A percentile compares a stretch with the other conserved stretches of the same genome.
Conservation (phyloP, 805 yeast genomes). For the Hagleromyces aurorensis region DNA sequence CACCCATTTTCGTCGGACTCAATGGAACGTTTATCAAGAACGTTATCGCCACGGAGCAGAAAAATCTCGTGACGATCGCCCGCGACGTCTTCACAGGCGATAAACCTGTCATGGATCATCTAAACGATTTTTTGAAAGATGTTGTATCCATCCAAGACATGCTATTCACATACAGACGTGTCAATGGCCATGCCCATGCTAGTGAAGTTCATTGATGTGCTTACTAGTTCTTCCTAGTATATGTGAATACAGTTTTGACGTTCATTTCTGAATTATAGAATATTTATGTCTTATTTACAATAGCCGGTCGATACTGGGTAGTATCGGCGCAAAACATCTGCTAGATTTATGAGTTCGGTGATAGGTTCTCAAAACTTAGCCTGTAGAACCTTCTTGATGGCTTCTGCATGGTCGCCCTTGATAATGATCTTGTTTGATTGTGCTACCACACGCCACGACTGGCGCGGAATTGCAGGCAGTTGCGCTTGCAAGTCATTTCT, state of each 20-base stretch:
- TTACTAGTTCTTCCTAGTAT: no score
- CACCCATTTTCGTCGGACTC: slow-evolving; percentile 38
- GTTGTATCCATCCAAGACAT: no score
- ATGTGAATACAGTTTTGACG: no score
- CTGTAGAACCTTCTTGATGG: slow-evolving; percentile 28
- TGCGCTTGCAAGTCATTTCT: slow-evolving; percentile 54
- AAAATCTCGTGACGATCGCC: slow-evolving; percentile 11
- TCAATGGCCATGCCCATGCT: slow-evolving; percentile 3
- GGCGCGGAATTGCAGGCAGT: slow-evolving; percentile 41
- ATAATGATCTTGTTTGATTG: slow-evolving; percentile 48
- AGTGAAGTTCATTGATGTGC: no score
- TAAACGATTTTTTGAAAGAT: slow-evolving; percentile 15
- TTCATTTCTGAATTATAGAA: no score
- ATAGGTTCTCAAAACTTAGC: slow-evolving; percentile 10
- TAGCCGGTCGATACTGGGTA: no score
- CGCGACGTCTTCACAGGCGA: slow-evolving; percentile 10
- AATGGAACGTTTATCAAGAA: slow-evolving; percentile 21
- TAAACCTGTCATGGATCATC: slow-evolving; percentile 4
- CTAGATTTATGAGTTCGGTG: no score
- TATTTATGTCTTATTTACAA: no score
- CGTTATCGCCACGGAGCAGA: slow-evolving; percentile 12
- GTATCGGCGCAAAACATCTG: no score
- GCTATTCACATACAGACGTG: slow-evolving; percentile 27
- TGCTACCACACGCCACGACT: slow-evolving; percentile 40
- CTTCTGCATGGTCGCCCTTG: slow-evolving; percentile 38